These are phyloP conservation scores for Pleurotus eryngii DNA, from an alignment of 768 basidiomycete species.

Conservation along the genomic window DNA sequence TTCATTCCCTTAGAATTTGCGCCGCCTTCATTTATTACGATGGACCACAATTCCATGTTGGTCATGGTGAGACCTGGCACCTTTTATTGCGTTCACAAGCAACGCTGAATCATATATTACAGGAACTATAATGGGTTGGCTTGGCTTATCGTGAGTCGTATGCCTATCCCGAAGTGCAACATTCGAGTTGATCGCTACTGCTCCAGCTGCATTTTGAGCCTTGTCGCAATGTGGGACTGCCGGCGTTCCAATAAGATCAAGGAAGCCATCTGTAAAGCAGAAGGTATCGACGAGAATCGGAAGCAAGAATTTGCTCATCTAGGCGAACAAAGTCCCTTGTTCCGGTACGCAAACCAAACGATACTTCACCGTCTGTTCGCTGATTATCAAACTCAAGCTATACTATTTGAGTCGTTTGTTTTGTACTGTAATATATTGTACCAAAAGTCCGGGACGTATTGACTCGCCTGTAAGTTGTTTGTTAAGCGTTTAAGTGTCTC, in stretches of 20 bases:
- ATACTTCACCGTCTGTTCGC: background rate
- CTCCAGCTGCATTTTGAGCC: background rate
- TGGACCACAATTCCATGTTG: slow-evolving; percentile 33
- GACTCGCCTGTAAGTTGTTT: too few relatives aligned
- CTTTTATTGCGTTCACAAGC: background rate
- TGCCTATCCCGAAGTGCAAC: slow-evolving; percentile 20
- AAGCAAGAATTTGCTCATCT: slow-evolving; percentile 41
- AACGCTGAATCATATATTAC: background rate
- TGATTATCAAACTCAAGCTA: background rate
- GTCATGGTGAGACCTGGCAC: slow-evolving; percentile 23
- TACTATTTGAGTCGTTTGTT: background rate
- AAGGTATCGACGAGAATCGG: slow-evolving; percentile 38
- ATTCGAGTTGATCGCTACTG: background rate
- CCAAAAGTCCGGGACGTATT: too few relatives aligned
- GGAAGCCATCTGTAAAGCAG: slow-evolving; percentile 37
- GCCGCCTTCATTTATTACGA: slow-evolving; percentile 36
- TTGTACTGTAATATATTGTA: background rate
- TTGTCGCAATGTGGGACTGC: slow-evolving; percentile 47
- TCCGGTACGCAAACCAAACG: slow-evolving; percentile 30
- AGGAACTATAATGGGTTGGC: slow-evolving; percentile 5
- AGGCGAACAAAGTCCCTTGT: slow-evolving; percentile 55
- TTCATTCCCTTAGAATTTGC: slow-evolving; percentile 29
- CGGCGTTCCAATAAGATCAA: slow-evolving; percentile 46
- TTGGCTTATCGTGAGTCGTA: slow-evolving; percentile 14
- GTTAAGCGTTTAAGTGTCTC: too few relatives aligned